A percentile compares a stretch with the other conserved stretches of the same genome.
phyloP scores from a whole-genome alignment of 768 basidiomycete genomes.

The Cantharellus cinnabarinus region DNA sequence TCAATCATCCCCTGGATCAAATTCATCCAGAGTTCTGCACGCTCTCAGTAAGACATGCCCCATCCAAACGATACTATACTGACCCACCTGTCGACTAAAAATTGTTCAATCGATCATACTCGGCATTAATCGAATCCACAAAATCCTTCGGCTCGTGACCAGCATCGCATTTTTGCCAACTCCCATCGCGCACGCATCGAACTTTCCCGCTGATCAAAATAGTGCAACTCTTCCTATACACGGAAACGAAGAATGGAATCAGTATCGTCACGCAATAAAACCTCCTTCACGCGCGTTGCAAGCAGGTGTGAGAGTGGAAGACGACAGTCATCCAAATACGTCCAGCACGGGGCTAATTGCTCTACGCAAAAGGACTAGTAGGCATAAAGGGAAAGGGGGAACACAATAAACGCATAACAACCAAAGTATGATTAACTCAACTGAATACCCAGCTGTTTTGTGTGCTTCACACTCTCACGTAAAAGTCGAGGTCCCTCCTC shows the following conservation, averaged over 20 bases:
- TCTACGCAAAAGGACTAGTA: too few species aligned
- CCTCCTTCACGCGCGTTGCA: not conserved
- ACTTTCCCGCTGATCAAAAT: conserved; percentile 47
- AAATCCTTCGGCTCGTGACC: conserved; percentile 63
- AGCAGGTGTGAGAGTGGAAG: not conserved
- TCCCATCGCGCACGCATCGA: conserved; percentile 48
- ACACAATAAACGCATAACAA: too few species aligned
- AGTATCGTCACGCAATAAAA: not conserved
- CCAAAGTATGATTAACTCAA: conserved; percentile 16
- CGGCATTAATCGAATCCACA: conserved; percentile 52
- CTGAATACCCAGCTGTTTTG: conserved; percentile 32
- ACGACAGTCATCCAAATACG: not conserved
- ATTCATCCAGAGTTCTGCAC: too few species aligned
- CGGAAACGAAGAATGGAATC: not conserved
- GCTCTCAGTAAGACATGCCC: too few species aligned
- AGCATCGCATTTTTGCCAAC: conserved; percentile 67
- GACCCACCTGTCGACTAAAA: not conserved
- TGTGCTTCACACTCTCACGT: conserved; percentile 32
- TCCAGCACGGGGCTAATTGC: too few species aligned
- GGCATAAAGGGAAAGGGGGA: too few species aligned
- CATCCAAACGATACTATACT: too few species aligned
- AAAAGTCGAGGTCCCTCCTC: conserved; percentile 45
- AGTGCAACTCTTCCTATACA: conserved; percentile 63
- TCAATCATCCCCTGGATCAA: too few species aligned
- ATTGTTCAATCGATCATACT: conserved; percentile 43